Base-by-base conservation (phyloP, 768 basidiomycete genomes). In the Pleurotus tuber-regium region DNA sequence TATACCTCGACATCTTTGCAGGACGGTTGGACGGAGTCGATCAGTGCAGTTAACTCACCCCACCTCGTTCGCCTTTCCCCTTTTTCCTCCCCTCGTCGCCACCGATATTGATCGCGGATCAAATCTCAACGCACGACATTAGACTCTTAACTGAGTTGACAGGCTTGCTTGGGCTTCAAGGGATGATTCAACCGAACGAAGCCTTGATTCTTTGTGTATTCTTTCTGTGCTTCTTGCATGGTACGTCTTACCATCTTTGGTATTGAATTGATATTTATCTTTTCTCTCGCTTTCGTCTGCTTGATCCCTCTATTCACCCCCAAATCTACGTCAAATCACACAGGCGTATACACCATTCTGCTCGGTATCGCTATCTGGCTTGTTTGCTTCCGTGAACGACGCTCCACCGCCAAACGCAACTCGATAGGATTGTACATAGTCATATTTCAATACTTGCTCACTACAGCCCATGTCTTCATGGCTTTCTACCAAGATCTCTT, bases 141-240 rank as follows among this genome's bases (percentile, higher is more conserved):
- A n/a, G n/a, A n/a, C n/a, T n/a, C n/a, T n/a, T n/a, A n/a, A n/a
- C n/a, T n/a, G n/a, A n/a, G n/a, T n/a, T n/a, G n/a, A n/a, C n/a
- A n/a, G n/a, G n/a, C n/a, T n/a, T n/a, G n/a, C n/a, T n/a, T n/a
- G n/a, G n/a, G n/a, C n/a, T n/a, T n/a, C n/a, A n/a, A n/a, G 30
- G 21, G 38, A 40, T 40, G 38, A 40, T 40, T 40, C 38, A 40
- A 40, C 10, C 38, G 18, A 40, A 40, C 38, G 38, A 40, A 40
- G 38, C 38, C 8, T 4, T 40, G 38, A 14, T 40, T 8, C 11
- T 40, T 40, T 40, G 38, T 19, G 38, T 19, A 19, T 40, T 18
- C 21, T 40, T 40, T 19, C 16, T 40, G 21, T 40, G 12, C 11
- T 40, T 19, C 21, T 18, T 40, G 16, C 38, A 40, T 40, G 38